Base-by-base conservation (phyloP, 805 yeast species). In the Lipomyces mesembrius region DNA sequence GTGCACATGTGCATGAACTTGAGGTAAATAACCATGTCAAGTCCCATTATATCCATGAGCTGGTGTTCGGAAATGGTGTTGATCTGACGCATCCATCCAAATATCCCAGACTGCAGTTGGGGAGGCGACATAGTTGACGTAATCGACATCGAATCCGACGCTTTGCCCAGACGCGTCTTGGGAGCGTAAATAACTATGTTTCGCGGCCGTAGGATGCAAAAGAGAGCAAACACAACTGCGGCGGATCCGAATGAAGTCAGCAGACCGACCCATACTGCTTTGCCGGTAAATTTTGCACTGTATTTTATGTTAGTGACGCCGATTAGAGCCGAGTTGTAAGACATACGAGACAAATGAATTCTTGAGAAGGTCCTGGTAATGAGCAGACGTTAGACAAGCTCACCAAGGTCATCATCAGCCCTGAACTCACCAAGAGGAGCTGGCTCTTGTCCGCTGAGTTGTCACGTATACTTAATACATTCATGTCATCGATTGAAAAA, bases 221-320 rank as follows among this genome's bases (percentile, higher is more conserved):
- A 77, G 7, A 66, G 49, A 1, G 72, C 53, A 39, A 74, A 70
- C 2, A 77, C 68, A 5, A 72, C 57, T 2, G 72, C 22, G 0
- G 79, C 71, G 11, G 79, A 78, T 35, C 80, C 81, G 20, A 77
- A 57, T 7, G 79, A 74, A n/a, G 76, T 67, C 3, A 71, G 71
- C n/a, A 78, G 60, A 32, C 79, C 77, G 9, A 80, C 78, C 63
- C 77, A 67, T 2, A 78, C 79, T 5, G 82, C 79, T 46, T 72
- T 67, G 11, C 78, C 73, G 9, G 75, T 72, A 69, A 76, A 74
- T 14, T 68, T 59, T 27, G 65, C 63, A 11, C 65, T 64, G 43
- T 17, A 32, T 4, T 32, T 34, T 49, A 9, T 39, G 32, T 64
- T 29, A 56, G 60, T 8, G 17, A 29, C 12, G n/a, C 34, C 12